These are phyloP conservation scores for Penicillium sp. DNA, from an alignment of 2,329 filamentous ascomycete species.

Conservation along the genomic window DNA sequence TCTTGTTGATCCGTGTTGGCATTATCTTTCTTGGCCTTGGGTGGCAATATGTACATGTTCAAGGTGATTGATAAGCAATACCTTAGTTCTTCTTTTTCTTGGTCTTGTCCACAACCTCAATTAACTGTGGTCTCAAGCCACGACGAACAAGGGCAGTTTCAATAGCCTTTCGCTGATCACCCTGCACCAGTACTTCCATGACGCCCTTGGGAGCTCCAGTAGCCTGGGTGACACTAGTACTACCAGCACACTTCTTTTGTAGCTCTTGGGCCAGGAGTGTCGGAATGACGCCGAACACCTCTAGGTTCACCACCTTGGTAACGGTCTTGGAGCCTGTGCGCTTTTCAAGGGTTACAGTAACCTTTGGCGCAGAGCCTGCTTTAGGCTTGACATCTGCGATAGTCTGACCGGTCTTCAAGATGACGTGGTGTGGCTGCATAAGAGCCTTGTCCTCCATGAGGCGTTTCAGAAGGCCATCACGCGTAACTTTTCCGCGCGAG, in stretches of 20 bases:
- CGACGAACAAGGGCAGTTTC: slow-evolving; percentile 61
- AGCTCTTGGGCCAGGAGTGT: slow-evolving; percentile 65
- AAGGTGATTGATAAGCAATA: background rate
- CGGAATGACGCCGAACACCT: slow-evolving; percentile 63
- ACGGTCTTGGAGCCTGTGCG: slow-evolving; percentile 68
- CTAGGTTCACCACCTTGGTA: slow-evolving; percentile 63
- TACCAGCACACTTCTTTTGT: slow-evolving; percentile 68
- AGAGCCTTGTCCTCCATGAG: slow-evolving; percentile 53
- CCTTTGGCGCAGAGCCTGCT: slow-evolving; percentile 61
- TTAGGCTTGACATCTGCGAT: slow-evolving; percentile 58
- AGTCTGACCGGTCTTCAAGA: slow-evolving; percentile 49
- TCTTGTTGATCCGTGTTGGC: too few relatives aligned
- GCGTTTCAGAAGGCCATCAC: slow-evolving; percentile 63
- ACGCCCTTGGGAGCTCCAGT: slow-evolving; percentile 64
- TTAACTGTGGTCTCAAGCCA: slow-evolving; percentile 61
- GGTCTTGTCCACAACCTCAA: slow-evolving; percentile 68
- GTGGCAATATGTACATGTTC: background rate
- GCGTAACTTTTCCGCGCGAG: slow-evolving; percentile 59
- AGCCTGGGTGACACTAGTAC: slow-evolving; percentile 64
- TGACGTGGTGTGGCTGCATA: slow-evolving; percentile 59
- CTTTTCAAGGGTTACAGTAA: slow-evolving; percentile 62
- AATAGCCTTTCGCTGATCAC: slow-evolving; percentile 64
- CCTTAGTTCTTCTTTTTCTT: slow-evolving; percentile 60
- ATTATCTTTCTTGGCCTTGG: background rate
- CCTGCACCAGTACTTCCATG: slow-evolving; percentile 69